Evolutionary conservation across 2,329 filamentous ascomycete species (phyloP), one percentile per base, ranked within the genome.

Genomic region (Stagonosporopsis cucurbitacearum): DNA sequence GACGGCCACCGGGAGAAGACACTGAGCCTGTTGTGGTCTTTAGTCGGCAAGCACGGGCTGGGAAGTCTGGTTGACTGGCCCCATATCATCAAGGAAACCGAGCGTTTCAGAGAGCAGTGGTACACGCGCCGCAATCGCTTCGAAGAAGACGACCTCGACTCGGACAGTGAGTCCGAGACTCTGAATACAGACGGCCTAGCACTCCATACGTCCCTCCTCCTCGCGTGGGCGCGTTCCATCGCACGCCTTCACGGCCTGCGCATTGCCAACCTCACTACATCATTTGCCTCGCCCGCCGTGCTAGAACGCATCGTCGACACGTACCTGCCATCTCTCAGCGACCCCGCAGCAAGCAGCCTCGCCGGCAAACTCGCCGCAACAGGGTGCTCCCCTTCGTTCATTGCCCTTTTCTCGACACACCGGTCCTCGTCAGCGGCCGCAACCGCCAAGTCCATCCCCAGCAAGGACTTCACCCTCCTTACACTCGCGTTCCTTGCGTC

Each of bases 1-100:
- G 81, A 88, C 61, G 86, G 86, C 2, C 84, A 87, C 62, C 81
- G 86, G 8, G 86, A 88, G 64, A 87, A 85, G 70, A 88, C 85
- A 0, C 77, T 88, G 40, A 81, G 79, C 5, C 75, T 88, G 9
- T 76, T 89, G 5, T 88, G 85, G 85, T 77, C 78, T 3, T 75
- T 88, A 20, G 80, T 88, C 33, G 82, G 82, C 36, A 81, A 80
- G 69, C 84, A 81, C 75, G 84, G 84, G 1, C 72, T 88, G 7
- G 70, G 75, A 6, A 75, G 71, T 6, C 75, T 88, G 0, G 76
- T 88, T 2, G 81, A 88, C 61, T 84, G 82, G 79, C 68, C 76
- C 6, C 82, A 83, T 49, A 65, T 88, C 9, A 73, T 74, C 23
- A 78, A 77, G 19, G 86, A 88, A 65, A 81, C 81, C 33, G 63